These are phyloP conservation scores for Moricandia moricandioides DNA, from an alignment of 345 rosid genomes.

Conservation along the genomic window DNA sequence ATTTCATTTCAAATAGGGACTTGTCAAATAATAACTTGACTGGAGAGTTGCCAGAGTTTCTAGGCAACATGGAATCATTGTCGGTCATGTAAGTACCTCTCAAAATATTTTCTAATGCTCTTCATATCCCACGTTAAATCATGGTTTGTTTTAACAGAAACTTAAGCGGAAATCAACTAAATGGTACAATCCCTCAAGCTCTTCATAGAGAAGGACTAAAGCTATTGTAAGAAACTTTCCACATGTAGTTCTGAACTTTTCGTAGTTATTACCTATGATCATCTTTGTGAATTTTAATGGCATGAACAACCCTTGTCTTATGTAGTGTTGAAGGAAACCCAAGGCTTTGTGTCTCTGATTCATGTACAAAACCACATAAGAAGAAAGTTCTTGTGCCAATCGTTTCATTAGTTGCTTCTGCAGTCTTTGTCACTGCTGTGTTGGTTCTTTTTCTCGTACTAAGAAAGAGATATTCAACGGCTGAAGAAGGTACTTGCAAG, in stretches of 20 bases:
- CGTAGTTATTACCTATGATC: no score
- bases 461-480: no score
- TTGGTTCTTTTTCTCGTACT: no score
- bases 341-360: no score
- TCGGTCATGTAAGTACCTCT: constrained; percentile 43
- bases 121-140: not conserved
- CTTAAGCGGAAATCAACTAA: constrained; percentile 36
- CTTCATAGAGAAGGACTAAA: not conserved
- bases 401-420: no score
- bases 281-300: no score
- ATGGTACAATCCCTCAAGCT: constrained; percentile 43
- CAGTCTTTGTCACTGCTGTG: no score
- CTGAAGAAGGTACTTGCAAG: no score
- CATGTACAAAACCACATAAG: no score
- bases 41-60: constrained; percentile 45
- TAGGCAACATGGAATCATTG: constrained; percentile 42
- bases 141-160: constrained; percentile 34
- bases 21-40: constrained; percentile 48
- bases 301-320: no score
- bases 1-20: constrained; percentile 27
- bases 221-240: constrained; percentile 4
- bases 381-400: no score
- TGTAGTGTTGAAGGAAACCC: no score
- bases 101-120: not conserved
- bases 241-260: not conserved